A percentile compares a stretch with the other conserved stretches of the same genome.
Evolutionary conservation across 176 grass and related monocot genomes (phyloP).

Genomic region (Carex pumila): DNA sequence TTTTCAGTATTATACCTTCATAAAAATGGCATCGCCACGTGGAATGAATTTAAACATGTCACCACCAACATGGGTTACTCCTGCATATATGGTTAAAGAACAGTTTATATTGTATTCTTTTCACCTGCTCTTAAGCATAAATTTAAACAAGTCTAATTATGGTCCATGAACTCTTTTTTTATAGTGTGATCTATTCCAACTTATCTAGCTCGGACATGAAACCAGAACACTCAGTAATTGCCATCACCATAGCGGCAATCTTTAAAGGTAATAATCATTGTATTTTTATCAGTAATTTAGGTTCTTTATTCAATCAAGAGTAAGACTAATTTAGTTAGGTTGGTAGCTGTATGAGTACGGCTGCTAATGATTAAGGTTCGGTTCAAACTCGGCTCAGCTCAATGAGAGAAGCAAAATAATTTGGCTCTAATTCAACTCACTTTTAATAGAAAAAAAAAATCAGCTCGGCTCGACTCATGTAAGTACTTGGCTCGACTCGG

Average conservation of each 20-base stretch:
- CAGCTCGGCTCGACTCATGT: no score
- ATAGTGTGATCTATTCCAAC: background rate
- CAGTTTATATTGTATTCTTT: background rate
- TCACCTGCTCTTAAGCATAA: background rate
- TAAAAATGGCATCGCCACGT: constrained; percentile 75
- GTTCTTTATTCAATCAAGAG: background rate
- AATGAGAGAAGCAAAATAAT: no score
- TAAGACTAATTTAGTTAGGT: background rate
- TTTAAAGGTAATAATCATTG: background rate
- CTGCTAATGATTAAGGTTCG: no score
- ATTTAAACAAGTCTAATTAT: background rate
- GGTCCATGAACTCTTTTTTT: background rate
- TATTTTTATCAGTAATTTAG: background rate
- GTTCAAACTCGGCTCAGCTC: no score
- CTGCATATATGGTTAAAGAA: constrained; percentile 22
- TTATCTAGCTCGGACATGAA: background rate
- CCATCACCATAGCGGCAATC: background rate
- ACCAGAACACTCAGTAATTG: background rate
- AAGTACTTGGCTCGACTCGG: no score
- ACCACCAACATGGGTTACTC: constrained; percentile 60
- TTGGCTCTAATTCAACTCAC: no score
- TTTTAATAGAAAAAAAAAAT: no score
- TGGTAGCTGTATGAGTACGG: no score
- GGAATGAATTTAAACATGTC: constrained; percentile 89
- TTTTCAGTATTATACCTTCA: constrained; percentile 48